phyloP scores from a whole-genome alignment of 2,329 filamentous ascomycete genomes.

The Trichophyton equinum region DNA sequence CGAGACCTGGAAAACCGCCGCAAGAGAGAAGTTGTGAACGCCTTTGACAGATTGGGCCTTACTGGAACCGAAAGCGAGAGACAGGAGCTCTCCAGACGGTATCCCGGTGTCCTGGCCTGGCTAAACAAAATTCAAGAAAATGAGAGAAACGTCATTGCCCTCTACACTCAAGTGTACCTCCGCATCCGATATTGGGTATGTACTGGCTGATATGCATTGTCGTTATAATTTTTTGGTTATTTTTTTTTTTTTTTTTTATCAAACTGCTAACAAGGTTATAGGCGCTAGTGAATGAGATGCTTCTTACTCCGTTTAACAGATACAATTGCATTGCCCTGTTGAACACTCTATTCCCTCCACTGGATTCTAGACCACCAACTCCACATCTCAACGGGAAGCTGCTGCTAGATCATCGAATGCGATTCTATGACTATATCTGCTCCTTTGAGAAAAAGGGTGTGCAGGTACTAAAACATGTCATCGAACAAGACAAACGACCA shows the following conservation, averaged over 20 bases:
- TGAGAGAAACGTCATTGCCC: conserved; percentile 39
- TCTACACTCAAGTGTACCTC: conserved; percentile 51
- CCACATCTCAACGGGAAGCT: conserved; percentile 40
- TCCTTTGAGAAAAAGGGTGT: conserved; percentile 44
- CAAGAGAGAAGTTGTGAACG: conserved; percentile 44
- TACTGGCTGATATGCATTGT: not conserved
- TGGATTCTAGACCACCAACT: conserved; percentile 37
- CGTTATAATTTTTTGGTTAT: conserved; percentile 2
- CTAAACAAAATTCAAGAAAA: conserved; percentile 40
- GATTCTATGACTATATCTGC: conserved; percentile 51
- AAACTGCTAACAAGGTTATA: conserved; percentile 19
- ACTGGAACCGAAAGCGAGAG: conserved; percentile 38
- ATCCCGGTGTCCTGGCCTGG: conserved; percentile 46
- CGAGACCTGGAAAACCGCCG: conserved; percentile 50
- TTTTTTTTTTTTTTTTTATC: not conserved
- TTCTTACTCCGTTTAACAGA: conserved; percentile 50
- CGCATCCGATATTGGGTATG: conserved; percentile 52
- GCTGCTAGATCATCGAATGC: conserved; percentile 46
- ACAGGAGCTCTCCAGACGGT: conserved; percentile 38
- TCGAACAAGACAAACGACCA: conserved; percentile 39
- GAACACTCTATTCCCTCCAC: conserved; percentile 53
- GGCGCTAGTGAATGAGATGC: conserved; percentile 54
- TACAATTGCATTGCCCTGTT: conserved; percentile 55
- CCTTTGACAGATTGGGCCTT: conserved; percentile 43
- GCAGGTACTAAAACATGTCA: conserved; percentile 40